These are phyloP conservation scores for Ceriops tagal DNA, from an alignment of 345 rosid species.

Conservation along the genomic window DNA sequence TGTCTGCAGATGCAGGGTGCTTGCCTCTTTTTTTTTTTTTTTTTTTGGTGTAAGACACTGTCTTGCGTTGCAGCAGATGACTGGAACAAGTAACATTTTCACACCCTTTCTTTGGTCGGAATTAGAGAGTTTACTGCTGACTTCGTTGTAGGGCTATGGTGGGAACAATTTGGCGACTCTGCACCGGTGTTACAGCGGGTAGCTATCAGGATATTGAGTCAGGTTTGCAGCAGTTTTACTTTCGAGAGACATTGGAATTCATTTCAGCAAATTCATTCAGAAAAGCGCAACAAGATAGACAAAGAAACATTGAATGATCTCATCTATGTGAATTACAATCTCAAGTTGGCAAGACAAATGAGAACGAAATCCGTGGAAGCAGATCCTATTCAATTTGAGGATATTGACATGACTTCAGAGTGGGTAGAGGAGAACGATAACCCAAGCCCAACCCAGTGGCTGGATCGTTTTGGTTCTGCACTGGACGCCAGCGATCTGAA, in stretches of 20 bases:
- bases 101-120: background rate
- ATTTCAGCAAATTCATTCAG: slow-evolving; percentile 79
- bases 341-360: slow-evolving; percentile 60
- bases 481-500: slow-evolving; percentile 79
- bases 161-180: slow-evolving; percentile 93
- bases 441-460: slow-evolving; percentile 76
- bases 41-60: no score
- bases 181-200: slow-evolving; percentile 83
- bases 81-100: background rate
- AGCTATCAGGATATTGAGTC: slow-evolving; percentile 78
- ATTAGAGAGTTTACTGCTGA: slow-evolving; percentile 5
- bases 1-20: background rate
- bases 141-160: slow-evolving; percentile 66
- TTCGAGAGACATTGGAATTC: slow-evolving; percentile 74
- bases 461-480: slow-evolving; percentile 69
- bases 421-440: slow-evolving; percentile 86
- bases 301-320: slow-evolving; percentile 67
- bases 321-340: slow-evolving; percentile 65
- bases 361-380: slow-evolving; percentile 44
- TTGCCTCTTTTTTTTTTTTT: background rate
- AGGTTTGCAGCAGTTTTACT: slow-evolving; percentile 72
- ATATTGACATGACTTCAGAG: slow-evolving; percentile 88
- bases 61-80: no score
- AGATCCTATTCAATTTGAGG: slow-evolving; percentile 61
- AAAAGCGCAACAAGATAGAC: slow-evolving; percentile 81